These are phyloP conservation scores for Populus tremula DNA, from an alignment of 345 rosid genomes.

Conservation along the genomic window DNA sequence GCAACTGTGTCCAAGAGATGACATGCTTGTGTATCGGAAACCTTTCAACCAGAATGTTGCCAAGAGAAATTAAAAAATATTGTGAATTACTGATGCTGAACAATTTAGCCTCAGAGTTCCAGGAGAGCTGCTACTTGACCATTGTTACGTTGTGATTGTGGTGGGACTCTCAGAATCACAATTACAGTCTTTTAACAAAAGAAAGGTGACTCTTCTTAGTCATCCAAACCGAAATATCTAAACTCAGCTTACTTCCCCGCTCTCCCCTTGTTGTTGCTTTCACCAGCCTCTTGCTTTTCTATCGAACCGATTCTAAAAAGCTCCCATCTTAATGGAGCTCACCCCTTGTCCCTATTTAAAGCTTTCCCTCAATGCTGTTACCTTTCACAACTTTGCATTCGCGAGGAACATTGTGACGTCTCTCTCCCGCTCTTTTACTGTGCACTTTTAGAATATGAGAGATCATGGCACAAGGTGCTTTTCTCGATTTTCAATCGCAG, in stretches of 20 bases:
- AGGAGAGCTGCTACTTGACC: not conserved
- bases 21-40: not conserved
- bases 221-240: conserved; percentile 10
- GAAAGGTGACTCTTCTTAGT: conserved; percentile 9
- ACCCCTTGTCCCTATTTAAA: conserved; percentile 3
- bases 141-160: not conserved
- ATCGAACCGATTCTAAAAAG: conserved; percentile 11
- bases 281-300: conserved; percentile 42
- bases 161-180: too few species aligned
- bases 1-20: not conserved
- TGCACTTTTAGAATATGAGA: not conserved
- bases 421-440: not conserved
- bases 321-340: conserved; percentile 5
- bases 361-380: not conserved
- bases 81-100: not conserved
- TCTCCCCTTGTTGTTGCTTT: conserved; percentile 26
- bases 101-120: not conserved
- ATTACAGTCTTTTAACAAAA: too few species aligned
- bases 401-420: not conserved
- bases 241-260: not conserved
- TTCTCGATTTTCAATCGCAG: not conserved
- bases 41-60: not conserved
- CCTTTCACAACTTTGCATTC: not conserved
- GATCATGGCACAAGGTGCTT: not conserved
- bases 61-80: not conserved